Evolutionary conservation across 116 monocot species (phyloP).

Genomic region (Zostera marina): DNA sequence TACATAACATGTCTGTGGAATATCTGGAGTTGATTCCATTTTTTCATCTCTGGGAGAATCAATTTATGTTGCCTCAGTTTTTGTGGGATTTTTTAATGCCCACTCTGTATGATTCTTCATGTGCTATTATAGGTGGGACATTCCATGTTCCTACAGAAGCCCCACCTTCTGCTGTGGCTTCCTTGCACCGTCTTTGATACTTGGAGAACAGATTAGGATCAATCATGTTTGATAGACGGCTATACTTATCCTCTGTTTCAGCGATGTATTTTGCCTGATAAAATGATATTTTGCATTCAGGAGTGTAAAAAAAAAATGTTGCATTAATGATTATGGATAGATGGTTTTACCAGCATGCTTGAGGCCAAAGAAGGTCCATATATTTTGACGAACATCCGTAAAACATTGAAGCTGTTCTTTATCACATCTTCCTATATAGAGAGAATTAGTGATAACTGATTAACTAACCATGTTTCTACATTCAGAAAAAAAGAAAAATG

Average conservation of each 20-base stretch:
- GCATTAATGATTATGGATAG: neutral
- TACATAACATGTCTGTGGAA: no score
- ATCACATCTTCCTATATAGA: constrained; percentile 66
- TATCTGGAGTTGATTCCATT: no score
- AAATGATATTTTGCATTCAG: neutral
- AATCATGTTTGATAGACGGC: constrained; percentile 22
- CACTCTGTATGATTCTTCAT: constrained; percentile 53
- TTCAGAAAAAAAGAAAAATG: no score
- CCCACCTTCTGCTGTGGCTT: constrained; percentile 68
- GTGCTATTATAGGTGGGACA: constrained; percentile 48
- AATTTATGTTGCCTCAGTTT: no score
- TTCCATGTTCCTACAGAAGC: constrained; percentile 48
- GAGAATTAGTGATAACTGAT: neutral
- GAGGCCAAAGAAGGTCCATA: constrained; percentile 57
- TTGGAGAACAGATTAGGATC: constrained; percentile 40
- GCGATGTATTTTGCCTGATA: constrained; percentile 60
- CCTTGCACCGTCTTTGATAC: constrained; percentile 59
- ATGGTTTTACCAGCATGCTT: constrained; percentile 48
- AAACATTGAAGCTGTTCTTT: constrained; percentile 67
- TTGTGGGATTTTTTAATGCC: neutral
- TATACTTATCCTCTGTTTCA: constrained; percentile 56
- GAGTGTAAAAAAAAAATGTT: neutral
- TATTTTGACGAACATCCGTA: constrained; percentile 65
- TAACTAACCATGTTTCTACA: neutral
- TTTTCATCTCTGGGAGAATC: no score